A percentile compares a stretch with the other conserved stretches of the same genome.
Conservation (phyloP, 2,329 filamentous ascomycete genomes). For the Diplodia sapinea region DNA sequence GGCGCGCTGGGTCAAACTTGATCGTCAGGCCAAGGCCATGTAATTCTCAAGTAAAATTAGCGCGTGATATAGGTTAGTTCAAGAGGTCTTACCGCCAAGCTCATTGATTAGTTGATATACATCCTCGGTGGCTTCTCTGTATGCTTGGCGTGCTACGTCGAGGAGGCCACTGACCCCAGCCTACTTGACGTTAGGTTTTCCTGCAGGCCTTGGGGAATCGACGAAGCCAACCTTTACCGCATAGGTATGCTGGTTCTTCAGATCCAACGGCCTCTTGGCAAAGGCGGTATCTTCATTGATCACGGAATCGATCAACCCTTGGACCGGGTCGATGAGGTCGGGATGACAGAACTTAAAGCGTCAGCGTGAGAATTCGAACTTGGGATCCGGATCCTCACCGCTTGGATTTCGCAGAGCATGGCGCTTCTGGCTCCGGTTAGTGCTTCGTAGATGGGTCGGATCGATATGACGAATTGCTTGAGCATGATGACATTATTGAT, state of each 20-base stretch:
- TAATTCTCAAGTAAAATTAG: constrained; percentile 42
- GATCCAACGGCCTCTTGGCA: constrained; percentile 78
- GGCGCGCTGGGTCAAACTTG: constrained; percentile 76
- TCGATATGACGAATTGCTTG: constrained; percentile 76
- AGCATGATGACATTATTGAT: constrained; percentile 87
- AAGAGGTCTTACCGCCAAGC: constrained; percentile 63
- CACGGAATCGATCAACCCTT: constrained; percentile 68
- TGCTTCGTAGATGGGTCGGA: constrained; percentile 71
- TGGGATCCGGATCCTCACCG: constrained; percentile 48
- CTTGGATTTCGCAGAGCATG: constrained; percentile 70
- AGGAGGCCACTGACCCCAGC: constrained; percentile 83
- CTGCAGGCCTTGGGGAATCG: not conserved
- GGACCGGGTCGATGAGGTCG: constrained; percentile 64
- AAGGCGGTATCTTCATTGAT: constrained; percentile 85
- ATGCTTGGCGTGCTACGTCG: constrained; percentile 86
- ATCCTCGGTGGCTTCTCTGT: constrained; percentile 85
- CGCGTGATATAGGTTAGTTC: not conserved
- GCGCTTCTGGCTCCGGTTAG: constrained; percentile 68
- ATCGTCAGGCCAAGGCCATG: constrained; percentile 68
- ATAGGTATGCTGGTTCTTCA: constrained; percentile 88
- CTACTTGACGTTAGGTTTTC: constrained; percentile 46
- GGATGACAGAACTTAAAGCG: constrained; percentile 65
- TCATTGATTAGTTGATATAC: constrained; percentile 72
- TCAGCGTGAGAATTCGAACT: not conserved
- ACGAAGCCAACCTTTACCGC: constrained; percentile 70